Conservation (phyloP, 2,329 filamentous ascomycete genomes). For the Xylariaceae sp. region DNA sequence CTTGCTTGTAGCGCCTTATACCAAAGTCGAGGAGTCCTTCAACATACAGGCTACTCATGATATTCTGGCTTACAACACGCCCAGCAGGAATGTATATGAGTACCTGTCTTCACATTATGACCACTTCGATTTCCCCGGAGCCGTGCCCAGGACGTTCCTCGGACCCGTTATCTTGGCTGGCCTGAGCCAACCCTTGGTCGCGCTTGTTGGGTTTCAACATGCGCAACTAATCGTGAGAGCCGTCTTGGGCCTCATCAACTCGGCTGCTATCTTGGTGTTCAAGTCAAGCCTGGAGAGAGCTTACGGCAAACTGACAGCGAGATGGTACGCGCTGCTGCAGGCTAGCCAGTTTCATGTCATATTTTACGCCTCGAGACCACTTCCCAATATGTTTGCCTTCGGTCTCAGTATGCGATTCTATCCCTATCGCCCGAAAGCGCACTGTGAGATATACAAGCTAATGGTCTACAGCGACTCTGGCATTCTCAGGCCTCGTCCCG, state of each 20-base stretch:
- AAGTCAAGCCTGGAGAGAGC: slow-evolving; percentile 56
- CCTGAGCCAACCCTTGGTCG: slow-evolving; percentile 61
- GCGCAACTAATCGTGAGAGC: slow-evolving; percentile 63
- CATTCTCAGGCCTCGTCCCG: slow-evolving; percentile 45
- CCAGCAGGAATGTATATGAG: slow-evolving; percentile 46
- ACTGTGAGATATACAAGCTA: slow-evolving; percentile 1
- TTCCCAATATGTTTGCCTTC: slow-evolving; percentile 97
- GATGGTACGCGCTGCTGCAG: slow-evolving; percentile 77
- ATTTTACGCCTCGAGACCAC: slow-evolving; percentile 84
- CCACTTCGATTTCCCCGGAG: slow-evolving; percentile 84
- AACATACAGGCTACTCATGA: slow-evolving; percentile 94
- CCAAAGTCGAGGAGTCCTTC: slow-evolving; percentile 98
- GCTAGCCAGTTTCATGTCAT: slow-evolving; percentile 85
- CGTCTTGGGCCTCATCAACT: slow-evolving; percentile 74
- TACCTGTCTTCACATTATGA: slow-evolving; percentile 67
- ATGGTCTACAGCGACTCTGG: slow-evolving; percentile 54
- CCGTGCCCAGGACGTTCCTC: slow-evolving; percentile 85
- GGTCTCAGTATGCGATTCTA: slow-evolving; percentile 73
- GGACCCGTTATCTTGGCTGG: slow-evolving; percentile 73
- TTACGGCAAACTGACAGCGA: slow-evolving; percentile 62
- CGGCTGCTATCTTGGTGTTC: slow-evolving; percentile 61
- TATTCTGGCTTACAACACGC: slow-evolving; percentile 74
- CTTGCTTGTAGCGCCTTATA: slow-evolving; percentile 73
- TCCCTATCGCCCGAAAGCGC: slow-evolving; percentile 19
- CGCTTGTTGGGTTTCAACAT: slow-evolving; percentile 48